Conservation (phyloP, 129 eudicot genomes). For the Centella asiatica region DNA sequence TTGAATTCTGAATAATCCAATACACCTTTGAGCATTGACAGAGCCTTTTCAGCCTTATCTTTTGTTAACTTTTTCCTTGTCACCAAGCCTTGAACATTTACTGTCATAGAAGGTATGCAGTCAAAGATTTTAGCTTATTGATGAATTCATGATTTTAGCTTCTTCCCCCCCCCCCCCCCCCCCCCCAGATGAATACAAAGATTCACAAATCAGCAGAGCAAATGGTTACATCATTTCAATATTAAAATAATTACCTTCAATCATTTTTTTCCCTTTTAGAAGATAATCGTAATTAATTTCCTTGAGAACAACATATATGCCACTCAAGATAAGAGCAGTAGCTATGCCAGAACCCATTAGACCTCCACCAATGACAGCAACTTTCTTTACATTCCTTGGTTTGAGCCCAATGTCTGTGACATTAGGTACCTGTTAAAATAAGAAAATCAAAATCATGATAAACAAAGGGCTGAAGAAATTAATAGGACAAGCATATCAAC, state of each 20-base stretch:
- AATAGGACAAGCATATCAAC: neutral
- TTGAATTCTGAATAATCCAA: constrained; percentile 77
- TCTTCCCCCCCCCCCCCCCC: no score
- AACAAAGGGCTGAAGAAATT: neutral
- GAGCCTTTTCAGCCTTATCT: constrained; percentile 71
- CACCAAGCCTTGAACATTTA: constrained; percentile 62
- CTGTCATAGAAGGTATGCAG: constrained; percentile 32
- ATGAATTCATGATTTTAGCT: no score
- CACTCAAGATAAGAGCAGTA: constrained; percentile 71
- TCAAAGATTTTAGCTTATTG: constrained; percentile 1
- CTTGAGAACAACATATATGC: constrained; percentile 64
- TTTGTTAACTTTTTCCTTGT: constrained; percentile 58
- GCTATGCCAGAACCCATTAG: constrained; percentile 98
- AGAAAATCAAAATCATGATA: neutral
- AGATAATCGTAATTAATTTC: constrained; percentile 86
- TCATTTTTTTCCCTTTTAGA: constrained; percentile 61
- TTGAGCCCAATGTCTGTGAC: constrained; percentile 84
- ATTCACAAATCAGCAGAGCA: neutral
- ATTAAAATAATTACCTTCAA: constrained; percentile 47
- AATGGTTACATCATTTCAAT: neutral
- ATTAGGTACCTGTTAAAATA: constrained; percentile 63
- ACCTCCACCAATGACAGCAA: constrained; percentile 96
- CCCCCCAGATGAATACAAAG: no score
- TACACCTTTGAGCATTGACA: constrained; percentile 68
- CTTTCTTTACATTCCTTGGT: constrained; percentile 78